Conservation (phyloP, 176 grass and related monocot genomes). For the Panicum miliaceum region DNA sequence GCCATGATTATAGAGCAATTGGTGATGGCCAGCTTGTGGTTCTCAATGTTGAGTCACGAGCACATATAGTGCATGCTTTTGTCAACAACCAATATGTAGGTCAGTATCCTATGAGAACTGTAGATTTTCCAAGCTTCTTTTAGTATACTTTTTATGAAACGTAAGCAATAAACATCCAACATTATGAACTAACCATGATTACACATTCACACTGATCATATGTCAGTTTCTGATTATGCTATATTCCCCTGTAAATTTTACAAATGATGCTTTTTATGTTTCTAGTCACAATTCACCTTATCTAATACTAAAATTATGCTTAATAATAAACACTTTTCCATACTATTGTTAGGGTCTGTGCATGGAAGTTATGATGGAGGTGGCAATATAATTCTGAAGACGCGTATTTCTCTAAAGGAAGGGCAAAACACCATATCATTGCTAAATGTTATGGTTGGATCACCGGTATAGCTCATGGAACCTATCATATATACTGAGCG, state of each 20-base stretch:
- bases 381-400: slow-evolving; percentile 49
- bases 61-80: slow-evolving; percentile 87
- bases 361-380: slow-evolving; percentile 61
- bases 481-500: neutral
- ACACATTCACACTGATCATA: neutral
- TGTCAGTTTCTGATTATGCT: slow-evolving; percentile 13
- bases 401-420: slow-evolving; percentile 49
- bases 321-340: neutral
- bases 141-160: slow-evolving; percentile 22
- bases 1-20: slow-evolving; percentile 52
- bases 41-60: slow-evolving; percentile 72
- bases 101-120: slow-evolving; percentile 38
- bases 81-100: slow-evolving; percentile 74
- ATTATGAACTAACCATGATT: neutral
- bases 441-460: slow-evolving; percentile 91
- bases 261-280: neutral
- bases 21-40: slow-evolving; percentile 41
- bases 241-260: slow-evolving; percentile 16
- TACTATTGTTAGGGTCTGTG: slow-evolving; percentile 53
- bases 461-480: slow-evolving; percentile 65
- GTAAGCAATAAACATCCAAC: neutral
- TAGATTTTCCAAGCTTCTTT: neutral
- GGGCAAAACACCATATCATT: slow-evolving; percentile 82
- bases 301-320: slow-evolving; percentile 4
- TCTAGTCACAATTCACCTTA: slow-evolving; percentile 11